Evolutionary conservation across 164 flowering plant species (phyloP).

Genomic region (Malania oleifera): DNA sequence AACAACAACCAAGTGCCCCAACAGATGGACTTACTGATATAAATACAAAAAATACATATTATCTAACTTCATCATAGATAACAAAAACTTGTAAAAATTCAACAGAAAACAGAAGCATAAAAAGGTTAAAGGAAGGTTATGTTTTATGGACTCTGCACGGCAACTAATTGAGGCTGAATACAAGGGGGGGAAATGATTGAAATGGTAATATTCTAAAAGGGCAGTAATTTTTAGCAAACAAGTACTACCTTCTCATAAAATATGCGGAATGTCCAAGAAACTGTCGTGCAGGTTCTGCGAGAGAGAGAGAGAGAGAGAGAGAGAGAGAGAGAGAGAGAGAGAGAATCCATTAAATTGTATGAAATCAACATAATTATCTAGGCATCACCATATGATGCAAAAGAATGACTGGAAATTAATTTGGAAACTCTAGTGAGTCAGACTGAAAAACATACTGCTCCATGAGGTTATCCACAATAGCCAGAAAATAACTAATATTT

Average conservation of each 20-base stretch:
- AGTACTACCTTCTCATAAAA: slow-evolving; percentile 57
- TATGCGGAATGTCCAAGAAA: slow-evolving; percentile 62
- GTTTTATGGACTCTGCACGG: no score
- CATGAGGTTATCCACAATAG: neutral
- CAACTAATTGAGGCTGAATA: neutral
- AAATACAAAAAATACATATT: no score
- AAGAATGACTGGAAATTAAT: neutral
- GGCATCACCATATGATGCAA: neutral
- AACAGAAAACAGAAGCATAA: no score
- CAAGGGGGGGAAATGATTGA: neutral
- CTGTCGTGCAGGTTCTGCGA: slow-evolving; percentile 63
- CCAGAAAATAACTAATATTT: neutral
- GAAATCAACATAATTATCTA: neutral
- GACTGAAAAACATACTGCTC: neutral
- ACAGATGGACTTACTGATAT: no score
- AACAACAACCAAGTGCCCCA: no score
- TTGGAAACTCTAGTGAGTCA: neutral
- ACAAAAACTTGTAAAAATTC: no score
- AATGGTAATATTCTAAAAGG: neutral
- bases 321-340: neutral
- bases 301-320: slow-evolving; percentile 3
- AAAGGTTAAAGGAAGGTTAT: no score
- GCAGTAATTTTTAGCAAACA: neutral
- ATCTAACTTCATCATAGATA: no score
- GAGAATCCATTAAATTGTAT: neutral